Percentiles rank a stretch among this genome's conserved stretches.
phyloP scores from a whole-genome alignment of 257 asterid genomes.

The Anisodus tanguticus region DNA sequence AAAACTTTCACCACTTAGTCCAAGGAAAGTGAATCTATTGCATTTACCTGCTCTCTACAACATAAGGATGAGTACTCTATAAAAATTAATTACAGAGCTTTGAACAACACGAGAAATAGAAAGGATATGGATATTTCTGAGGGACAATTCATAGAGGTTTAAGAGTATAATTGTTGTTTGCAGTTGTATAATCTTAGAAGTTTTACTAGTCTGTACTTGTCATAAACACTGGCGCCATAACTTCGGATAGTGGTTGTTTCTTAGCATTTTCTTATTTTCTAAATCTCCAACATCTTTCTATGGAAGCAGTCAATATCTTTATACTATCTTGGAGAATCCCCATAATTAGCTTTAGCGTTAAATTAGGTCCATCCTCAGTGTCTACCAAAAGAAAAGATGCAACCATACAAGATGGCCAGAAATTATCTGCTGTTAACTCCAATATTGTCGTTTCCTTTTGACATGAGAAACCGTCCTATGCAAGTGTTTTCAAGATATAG shows the following conservation, averaged over 20 bases:
- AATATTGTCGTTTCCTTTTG: neutral
- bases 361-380: neutral
- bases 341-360: neutral
- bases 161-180: neutral
- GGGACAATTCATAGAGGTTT: neutral
- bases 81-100: neutral
- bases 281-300: neutral
- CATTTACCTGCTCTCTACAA: too few species aligned
- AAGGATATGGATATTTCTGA: neutral
- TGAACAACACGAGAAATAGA: neutral
- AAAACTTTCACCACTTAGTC: neutral
- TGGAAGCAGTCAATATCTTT: neutral
- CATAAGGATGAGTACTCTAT: neutral
- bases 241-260: neutral
- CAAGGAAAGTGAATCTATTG: too few species aligned
- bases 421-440: slow-evolving; percentile 1
- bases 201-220: neutral
- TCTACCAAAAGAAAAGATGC: neutral
- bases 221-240: neutral
- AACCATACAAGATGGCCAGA: neutral
- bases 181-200: neutral
- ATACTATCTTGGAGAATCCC: neutral
- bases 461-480: neutral
- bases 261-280: neutral
- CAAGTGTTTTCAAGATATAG: neutral